phyloP scores from a whole-genome alignment of 1,284 basidiomycete genomes.

The Ustilago shanxiensis region DNA sequence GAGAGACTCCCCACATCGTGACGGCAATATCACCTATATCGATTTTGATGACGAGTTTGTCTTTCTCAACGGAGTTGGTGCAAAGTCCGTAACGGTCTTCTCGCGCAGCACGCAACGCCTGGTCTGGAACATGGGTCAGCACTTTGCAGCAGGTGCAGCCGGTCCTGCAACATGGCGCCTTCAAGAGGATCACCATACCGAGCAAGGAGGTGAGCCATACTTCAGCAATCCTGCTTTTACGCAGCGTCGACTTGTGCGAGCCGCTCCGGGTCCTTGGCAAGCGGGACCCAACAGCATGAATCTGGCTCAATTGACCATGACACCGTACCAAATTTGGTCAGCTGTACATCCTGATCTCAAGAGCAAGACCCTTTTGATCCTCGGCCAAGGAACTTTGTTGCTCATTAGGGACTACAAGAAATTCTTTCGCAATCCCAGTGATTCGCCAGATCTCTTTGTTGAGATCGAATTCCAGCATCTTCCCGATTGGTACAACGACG shows the following conservation, averaged over 20 bases:
- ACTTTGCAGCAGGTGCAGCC: constrained; percentile 41
- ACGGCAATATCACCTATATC: constrained; percentile 61
- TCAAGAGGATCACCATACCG: neutral
- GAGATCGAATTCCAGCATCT: constrained; percentile 44
- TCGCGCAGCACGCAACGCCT: constrained; percentile 31
- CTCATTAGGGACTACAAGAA: constrained; percentile 55
- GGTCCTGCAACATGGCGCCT: constrained; percentile 32
- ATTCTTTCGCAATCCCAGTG: constrained; percentile 32
- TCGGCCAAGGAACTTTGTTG: constrained; percentile 55
- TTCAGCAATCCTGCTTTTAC: constrained; percentile 16
- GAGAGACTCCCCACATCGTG: constrained; percentile 29
- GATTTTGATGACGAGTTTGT: constrained; percentile 64
- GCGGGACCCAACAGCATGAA: constrained; percentile 44
- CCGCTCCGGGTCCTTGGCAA: constrained; percentile 38
- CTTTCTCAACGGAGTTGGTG: constrained; percentile 54
- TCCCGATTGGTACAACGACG: constrained; percentile 15
- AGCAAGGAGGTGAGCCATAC: neutral
- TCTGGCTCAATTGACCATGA: constrained; percentile 43
- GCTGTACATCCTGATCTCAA: constrained; percentile 59
- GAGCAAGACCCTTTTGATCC: constrained; percentile 58
- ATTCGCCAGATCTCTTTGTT: constrained; percentile 29
- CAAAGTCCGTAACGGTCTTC: constrained; percentile 48
- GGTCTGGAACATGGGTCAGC: constrained; percentile 55
- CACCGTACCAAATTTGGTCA: constrained; percentile 50
- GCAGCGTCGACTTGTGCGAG: constrained; percentile 1